These are phyloP conservation scores for Hirschioporus abietinus DNA, from an alignment of 768 basidiomycete genomes.

Conservation along the genomic window DNA sequence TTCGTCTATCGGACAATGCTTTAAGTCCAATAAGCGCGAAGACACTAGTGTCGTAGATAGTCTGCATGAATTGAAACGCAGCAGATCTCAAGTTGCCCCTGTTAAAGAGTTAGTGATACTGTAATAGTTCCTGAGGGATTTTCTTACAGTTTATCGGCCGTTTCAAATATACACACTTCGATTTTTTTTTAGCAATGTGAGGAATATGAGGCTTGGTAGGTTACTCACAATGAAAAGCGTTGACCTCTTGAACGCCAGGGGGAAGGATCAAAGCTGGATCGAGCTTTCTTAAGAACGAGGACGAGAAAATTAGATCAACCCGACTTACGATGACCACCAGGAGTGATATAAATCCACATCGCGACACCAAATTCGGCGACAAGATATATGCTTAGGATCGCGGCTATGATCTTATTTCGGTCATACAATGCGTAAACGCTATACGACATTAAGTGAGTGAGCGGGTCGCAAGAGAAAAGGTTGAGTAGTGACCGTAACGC, in stretches of 20 bases:
- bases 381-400: background rate
- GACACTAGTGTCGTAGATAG: background rate
- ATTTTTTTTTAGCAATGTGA: background rate
- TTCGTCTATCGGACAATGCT: background rate
- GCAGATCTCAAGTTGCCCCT: constrained; percentile 4
- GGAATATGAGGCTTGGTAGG: background rate
- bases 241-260: background rate
- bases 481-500: background rate
- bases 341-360: background rate
- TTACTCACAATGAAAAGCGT: background rate
- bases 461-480: background rate
- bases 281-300: background rate
- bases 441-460: background rate
- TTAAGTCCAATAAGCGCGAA: background rate
- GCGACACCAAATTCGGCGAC: background rate
- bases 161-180: background rate
- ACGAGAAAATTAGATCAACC: background rate
- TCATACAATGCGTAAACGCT: constrained; percentile 1
- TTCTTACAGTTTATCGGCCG: background rate
- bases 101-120: background rate
- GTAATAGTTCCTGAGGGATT: background rate
- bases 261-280: background rate
- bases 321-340: background rate
- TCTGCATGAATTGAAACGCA: constrained; percentile 3
- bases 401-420: background rate